Conservation (phyloP, 192 early-diverging fungal genomes). For the Spizellomyces punctatus region DNA sequence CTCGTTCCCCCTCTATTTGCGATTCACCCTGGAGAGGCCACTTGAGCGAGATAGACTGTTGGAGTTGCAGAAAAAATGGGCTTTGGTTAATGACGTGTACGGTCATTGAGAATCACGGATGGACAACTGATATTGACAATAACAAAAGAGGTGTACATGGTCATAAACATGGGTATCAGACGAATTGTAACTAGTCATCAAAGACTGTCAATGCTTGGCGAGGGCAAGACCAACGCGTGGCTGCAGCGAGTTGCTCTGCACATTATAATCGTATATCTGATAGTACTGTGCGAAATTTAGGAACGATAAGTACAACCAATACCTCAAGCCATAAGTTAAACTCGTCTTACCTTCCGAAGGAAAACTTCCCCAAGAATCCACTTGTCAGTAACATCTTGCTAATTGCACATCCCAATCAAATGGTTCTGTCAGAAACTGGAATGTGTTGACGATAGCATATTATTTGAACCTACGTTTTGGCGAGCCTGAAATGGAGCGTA, state of each 20-base stretch:
- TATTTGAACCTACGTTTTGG: neutral
- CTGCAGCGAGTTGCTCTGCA: neutral
- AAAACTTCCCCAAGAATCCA: slow-evolving; percentile 37
- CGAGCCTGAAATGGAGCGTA: slow-evolving; percentile 29
- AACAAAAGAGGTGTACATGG: too few relatives aligned
- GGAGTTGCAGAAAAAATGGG: too few relatives aligned
- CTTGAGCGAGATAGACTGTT: too few relatives aligned
- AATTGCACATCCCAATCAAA: too few relatives aligned
- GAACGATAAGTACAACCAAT: neutral
- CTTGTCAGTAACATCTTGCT: slow-evolving; percentile 5
- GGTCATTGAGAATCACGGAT: too few relatives aligned
- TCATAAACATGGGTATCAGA: too few relatives aligned
- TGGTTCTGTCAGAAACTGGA: neutral
- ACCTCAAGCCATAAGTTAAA: neutral
- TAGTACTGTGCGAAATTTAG: slow-evolving; percentile 18
- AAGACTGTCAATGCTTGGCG: slow-evolving; percentile 2
- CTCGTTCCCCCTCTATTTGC: too few relatives aligned
- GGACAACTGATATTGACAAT: too few relatives aligned
- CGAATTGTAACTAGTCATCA: too few relatives aligned
- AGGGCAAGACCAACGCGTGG: slow-evolving; percentile 33
- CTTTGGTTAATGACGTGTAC: too few relatives aligned
- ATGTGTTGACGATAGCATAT: neutral
- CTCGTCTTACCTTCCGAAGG: slow-evolving; percentile 23
- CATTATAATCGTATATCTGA: slow-evolving; percentile 35
- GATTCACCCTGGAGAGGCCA: too few relatives aligned